Evolutionary conservation across 306 rosid species (phyloP).

Genomic region (Trifolium fragiferum): DNA sequence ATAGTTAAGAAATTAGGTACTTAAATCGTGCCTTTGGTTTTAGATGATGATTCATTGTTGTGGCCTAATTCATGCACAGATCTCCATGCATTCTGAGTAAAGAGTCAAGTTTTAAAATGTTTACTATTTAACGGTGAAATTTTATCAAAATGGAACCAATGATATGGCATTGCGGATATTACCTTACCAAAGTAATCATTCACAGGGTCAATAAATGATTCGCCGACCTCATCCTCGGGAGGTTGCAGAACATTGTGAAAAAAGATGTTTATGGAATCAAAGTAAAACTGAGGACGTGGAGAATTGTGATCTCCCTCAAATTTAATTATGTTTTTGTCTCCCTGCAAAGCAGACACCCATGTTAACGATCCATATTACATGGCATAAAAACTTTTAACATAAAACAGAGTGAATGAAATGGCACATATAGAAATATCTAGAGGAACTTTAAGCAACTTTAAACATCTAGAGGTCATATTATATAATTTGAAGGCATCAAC

Average conservation of each 20-base stretch:
- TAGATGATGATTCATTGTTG: conserved; percentile 56
- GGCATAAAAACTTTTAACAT: conserved; percentile 27
- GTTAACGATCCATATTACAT: conserved; percentile 9
- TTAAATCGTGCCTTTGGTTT: conserved; percentile 65
- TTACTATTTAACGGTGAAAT: conserved; percentile 35
- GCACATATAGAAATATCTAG: conserved; percentile 20
- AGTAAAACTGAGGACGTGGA: conserved; percentile 98
- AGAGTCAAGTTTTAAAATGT: conserved; percentile 41
- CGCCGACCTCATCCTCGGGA: conserved; percentile 92
- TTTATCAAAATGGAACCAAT: conserved; percentile 35
- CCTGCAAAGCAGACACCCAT: conserved; percentile 62
- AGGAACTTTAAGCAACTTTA: conserved; percentile 18
- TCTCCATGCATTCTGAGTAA: conserved; percentile 76
- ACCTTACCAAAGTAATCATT: conserved; percentile 85
- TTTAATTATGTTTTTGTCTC: conserved; percentile 95
- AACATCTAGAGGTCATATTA: conserved; percentile 30
- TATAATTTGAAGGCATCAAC: conserved; percentile 30
- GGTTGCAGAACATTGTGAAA: conserved; percentile 99
- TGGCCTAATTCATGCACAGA: conserved; percentile 56
- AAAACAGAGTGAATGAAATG: conserved; percentile 23
- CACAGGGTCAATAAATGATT: conserved; percentile 60
- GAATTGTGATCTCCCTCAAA: conserved; percentile 99
- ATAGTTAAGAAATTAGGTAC: conserved; percentile 36
- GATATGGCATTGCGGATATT: conserved; percentile 51
- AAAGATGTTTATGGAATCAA: conserved; percentile 92